Conservation (phyloP, 2,329 filamentous ascomycete genomes). For the Sporothrix humicola region DNA sequence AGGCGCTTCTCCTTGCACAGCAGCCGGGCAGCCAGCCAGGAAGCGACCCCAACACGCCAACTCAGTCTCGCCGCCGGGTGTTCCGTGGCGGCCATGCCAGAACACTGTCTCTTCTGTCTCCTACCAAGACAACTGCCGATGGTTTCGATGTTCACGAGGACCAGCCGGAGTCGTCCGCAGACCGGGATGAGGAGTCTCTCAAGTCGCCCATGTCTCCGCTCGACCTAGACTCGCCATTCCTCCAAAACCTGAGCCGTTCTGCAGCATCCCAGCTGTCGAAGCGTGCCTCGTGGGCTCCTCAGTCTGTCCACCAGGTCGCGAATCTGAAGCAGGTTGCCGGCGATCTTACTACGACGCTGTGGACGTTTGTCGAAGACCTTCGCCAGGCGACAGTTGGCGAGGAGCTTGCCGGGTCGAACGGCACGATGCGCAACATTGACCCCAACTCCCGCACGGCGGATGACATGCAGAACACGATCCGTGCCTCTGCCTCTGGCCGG, state of each 20-base stretch:
- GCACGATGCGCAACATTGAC: conserved; percentile 43
- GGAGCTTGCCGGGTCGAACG: conserved; percentile 68
- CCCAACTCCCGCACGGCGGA: conserved; percentile 44
- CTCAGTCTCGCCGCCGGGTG: conserved; percentile 61
- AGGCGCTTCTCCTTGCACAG: conserved; percentile 64
- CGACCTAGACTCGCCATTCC: conserved; percentile 41
- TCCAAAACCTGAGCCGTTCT: conserved; percentile 42
- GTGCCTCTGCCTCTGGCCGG: conserved; percentile 49
- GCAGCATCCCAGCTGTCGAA: conserved; percentile 54
- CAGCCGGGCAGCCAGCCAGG: conserved; percentile 45
- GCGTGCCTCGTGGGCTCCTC: conserved; percentile 65
- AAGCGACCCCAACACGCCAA: conserved; percentile 41
- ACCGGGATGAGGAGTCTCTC: conserved; percentile 46
- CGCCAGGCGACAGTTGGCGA: conserved; percentile 95
- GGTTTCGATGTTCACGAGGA: conserved; percentile 54
- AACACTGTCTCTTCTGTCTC: conserved; percentile 82
- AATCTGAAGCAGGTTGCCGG: conserved; percentile 79
- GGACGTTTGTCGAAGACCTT: conserved; percentile 94
- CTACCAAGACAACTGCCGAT: conserved; percentile 52
- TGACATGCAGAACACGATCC: conserved; percentile 53
- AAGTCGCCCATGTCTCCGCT: conserved; percentile 44
- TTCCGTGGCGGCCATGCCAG: conserved; percentile 70
- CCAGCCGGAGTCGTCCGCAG: conserved; percentile 37
- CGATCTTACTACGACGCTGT: conserved; percentile 86
- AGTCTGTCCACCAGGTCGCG: conserved; percentile 51